Conservation (phyloP, 2,329 filamentous ascomycete species). For the Fusarium phyllophilum region DNA sequence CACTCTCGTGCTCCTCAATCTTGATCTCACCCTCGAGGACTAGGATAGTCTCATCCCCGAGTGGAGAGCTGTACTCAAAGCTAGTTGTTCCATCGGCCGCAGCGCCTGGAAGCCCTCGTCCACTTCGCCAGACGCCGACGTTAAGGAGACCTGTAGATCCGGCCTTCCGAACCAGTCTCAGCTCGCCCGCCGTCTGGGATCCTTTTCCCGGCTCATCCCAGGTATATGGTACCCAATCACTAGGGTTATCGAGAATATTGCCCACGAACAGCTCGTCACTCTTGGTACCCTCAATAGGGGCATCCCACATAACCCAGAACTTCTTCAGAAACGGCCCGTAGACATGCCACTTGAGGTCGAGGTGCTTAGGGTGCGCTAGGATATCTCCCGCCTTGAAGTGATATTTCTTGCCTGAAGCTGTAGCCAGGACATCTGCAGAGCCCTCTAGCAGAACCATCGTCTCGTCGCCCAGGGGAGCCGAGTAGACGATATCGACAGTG, state of each 20-base stretch:
- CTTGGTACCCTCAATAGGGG: background rate
- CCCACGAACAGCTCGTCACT: background rate
- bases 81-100: background rate
- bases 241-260: background rate
- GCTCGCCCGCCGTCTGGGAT: background rate
- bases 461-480: background rate
- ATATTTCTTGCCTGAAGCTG: background rate
- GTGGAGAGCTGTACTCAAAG: background rate
- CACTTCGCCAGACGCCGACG: background rate
- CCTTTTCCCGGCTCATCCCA: background rate
- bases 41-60: background rate
- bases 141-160: background rate
- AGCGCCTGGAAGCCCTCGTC: background rate
- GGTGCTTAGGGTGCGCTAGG: background rate
- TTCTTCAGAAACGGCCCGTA: background rate
- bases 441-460: background rate
- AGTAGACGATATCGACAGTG: background rate
- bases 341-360: background rate
- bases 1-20: background rate
- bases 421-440: background rate
- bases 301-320: background rate
- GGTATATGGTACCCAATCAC: background rate
- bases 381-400: background rate
- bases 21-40: background rate
- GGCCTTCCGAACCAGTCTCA: background rate